These are phyloP conservation scores for Epichloe baconii DNA, from an alignment of 2,329 filamentous ascomycete species.

Conservation along the genomic window DNA sequence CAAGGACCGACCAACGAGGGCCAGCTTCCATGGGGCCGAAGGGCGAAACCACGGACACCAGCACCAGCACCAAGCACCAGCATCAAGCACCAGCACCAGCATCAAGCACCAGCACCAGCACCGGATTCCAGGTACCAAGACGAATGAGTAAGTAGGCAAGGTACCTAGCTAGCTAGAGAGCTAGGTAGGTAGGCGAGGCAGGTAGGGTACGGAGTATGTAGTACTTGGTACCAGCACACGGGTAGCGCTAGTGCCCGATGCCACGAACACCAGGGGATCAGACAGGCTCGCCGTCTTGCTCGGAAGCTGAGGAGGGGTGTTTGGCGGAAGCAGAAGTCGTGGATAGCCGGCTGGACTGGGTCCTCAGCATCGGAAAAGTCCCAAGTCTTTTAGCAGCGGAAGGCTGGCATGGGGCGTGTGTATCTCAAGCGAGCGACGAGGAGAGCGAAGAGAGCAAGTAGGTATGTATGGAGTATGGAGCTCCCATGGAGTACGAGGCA, in stretches of 20 bases:
- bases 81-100: no score
- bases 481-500: no score
- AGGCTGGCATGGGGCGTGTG: neutral
- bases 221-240: neutral
- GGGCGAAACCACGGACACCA: constrained; percentile 11
- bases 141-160: neutral
- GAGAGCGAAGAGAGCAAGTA: no score
- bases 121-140: no score
- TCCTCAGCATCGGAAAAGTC: neutral
- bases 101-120: no score
- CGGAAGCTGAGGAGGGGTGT: neutral
- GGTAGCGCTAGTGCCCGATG: neutral
- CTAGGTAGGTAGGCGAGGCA: neutral
- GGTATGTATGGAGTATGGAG: no score
- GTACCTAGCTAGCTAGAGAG: neutral
- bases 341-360: neutral
- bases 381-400: neutral
- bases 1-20: constrained; percentile 26
- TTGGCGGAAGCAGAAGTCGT: neutral
- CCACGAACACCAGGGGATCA: neutral
- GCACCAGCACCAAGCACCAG: neutral
- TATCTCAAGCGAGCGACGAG: neutral
- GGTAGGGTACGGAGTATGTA: neutral
- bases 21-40: constrained; percentile 15
- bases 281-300: neutral